Conservation (phyloP, 768 basidiomycete genomes). For the Neoboletus brunneissimus region DNA sequence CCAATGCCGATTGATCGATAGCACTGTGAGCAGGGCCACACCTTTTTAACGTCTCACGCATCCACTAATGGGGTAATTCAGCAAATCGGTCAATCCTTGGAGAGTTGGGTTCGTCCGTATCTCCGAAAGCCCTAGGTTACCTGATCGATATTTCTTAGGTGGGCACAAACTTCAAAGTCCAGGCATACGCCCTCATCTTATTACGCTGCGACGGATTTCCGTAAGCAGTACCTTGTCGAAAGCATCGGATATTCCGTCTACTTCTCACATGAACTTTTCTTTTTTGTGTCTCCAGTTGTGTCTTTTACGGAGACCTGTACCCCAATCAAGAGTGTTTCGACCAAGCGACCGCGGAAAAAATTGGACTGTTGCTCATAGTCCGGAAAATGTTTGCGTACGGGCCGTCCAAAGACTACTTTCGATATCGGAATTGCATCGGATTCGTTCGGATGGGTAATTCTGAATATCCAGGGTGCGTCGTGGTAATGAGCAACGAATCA, state of each 20-base stretch:
- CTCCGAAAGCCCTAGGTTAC: neutral
- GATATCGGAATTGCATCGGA: conserved; percentile 63
- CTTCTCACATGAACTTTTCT: neutral
- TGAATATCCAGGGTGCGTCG: conserved; percentile 59
- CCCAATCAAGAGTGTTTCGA: conserved; percentile 68
- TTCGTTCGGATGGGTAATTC: conserved; percentile 67
- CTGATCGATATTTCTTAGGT: conserved; percentile 45
- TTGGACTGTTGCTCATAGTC: conserved; percentile 54
- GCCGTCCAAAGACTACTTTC: conserved; percentile 55
- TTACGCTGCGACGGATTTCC: conserved; percentile 69
- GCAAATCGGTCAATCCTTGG: conserved; percentile 71
- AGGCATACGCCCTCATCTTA: conserved; percentile 80
- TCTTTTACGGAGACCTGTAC: conserved; percentile 86
- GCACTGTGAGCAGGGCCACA: conserved; percentile 55
- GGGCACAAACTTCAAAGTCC: conserved; percentile 65
- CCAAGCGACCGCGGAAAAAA: conserved; percentile 45
- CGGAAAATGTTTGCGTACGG: conserved; percentile 73
- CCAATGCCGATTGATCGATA: conserved; percentile 25
- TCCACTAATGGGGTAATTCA: conserved; percentile 18
- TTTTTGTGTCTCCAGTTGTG: conserved; percentile 50
- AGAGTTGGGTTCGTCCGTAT: conserved; percentile 68
- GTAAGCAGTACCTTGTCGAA: conserved; percentile 42
- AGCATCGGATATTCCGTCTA: neutral
- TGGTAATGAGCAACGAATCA: conserved; percentile 61
- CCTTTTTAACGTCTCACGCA: neutral